These are phyloP conservation scores for Neofusicoccum umdonicola DNA, from an alignment of 2,329 filamentous ascomycete genomes.

Conservation along the genomic window DNA sequence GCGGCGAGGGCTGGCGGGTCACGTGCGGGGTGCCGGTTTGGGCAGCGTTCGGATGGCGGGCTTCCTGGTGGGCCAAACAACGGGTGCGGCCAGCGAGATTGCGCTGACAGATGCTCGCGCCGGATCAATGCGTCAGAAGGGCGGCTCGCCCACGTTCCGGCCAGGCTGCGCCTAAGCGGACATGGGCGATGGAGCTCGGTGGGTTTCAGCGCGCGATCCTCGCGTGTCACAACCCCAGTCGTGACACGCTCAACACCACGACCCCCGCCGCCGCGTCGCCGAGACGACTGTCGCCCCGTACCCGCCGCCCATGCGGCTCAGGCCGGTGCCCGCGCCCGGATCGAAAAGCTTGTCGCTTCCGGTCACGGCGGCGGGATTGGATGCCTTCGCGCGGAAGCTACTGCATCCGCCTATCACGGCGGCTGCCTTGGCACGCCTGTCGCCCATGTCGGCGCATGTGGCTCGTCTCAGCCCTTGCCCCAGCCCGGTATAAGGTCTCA, in stretches of 20 bases:
- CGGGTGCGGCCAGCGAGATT: neutral
- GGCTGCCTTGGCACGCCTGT: neutral
- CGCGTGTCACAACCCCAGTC: constrained; percentile 33
- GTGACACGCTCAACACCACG: constrained; percentile 10
- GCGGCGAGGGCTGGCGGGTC: neutral
- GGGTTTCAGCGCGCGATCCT: constrained; percentile 33
- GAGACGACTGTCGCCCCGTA: neutral
- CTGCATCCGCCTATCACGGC: constrained; percentile 1
- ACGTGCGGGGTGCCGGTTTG: neutral
- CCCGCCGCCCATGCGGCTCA: neutral
- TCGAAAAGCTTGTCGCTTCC: neutral
- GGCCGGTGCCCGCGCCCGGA: neutral
- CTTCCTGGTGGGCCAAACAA: neutral
- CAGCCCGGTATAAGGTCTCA: constrained; percentile 11
- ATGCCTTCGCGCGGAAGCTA: constrained; percentile 6
- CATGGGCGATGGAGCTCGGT: constrained; percentile 28
- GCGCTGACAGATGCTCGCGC: neutral
- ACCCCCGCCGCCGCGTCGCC: neutral
- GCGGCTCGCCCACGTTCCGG: neutral
- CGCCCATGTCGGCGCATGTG: neutral
- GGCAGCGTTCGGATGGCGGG: neutral
- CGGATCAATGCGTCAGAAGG: neutral
- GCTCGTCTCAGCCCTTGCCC: neutral
- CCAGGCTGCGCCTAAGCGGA: neutral
- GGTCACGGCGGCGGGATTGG: neutral